phyloP scores from a whole-genome alignment of 345 rosid species.

The Sisymbrium altissimum region DNA sequence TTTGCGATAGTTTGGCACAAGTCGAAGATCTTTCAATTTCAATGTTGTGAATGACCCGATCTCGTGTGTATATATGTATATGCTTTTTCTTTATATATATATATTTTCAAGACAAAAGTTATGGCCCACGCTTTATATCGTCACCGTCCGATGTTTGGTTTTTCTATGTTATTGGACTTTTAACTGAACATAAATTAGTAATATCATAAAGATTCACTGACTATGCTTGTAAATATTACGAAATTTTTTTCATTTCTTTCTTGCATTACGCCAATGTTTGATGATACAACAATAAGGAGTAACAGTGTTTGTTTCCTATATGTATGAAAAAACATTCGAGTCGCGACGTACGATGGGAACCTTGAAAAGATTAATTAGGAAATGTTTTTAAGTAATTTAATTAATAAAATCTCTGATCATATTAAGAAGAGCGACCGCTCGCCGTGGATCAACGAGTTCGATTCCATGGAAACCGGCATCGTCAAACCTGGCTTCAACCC shows the following conservation, averaged over 20 bases:
- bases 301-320: too few species aligned
- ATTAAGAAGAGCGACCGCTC: conserved; percentile 32
- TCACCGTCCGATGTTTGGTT: not conserved
- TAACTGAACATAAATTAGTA: too few species aligned
- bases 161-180: not conserved
- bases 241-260: too few species aligned
- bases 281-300: too few species aligned
- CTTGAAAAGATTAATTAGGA: too few species aligned
- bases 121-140: not conserved
- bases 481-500: conserved; percentile 40
- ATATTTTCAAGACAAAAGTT: not conserved
- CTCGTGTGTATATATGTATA: not conserved
- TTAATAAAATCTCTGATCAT: conserved; percentile 36
- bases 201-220: too few species aligned
- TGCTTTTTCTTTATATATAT: not conserved
- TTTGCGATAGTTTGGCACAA: not conserved
- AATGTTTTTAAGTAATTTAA: not conserved
- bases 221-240: too few species aligned
- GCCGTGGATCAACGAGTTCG: conserved; percentile 33
- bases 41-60: not conserved
- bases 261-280: too few species aligned
- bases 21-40: conserved; percentile 16
- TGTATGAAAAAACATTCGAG: not conserved
- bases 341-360: not conserved
- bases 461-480: conserved; percentile 41